Percentiles rank a stretch among this genome's conserved stretches.
phyloP scores from a whole-genome alignment of 805 yeast genomes.

The Wickerhamiella sergipiensis region DNA sequence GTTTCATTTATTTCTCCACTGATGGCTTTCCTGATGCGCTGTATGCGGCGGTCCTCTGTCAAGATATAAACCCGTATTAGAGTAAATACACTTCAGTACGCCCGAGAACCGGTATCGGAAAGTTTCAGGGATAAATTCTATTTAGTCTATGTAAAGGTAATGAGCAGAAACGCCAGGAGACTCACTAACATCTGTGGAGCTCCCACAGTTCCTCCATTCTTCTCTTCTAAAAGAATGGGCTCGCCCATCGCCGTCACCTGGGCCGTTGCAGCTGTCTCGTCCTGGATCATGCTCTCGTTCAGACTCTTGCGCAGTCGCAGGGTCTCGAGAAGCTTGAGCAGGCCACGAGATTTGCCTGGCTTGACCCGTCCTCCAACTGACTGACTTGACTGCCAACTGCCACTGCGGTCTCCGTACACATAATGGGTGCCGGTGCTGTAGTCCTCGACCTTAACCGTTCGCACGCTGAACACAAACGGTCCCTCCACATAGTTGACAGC shows the following conservation, averaged over 20 bases:
- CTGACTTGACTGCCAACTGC: conserved; percentile 28
- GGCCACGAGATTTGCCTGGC: conserved; percentile 27
- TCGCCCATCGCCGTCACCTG: not conserved
- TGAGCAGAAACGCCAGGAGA: not conserved
- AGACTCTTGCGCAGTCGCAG: not conserved
- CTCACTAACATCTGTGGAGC: not conserved
- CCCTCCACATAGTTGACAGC: conserved; percentile 32
- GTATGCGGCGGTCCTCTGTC: too few relatives aligned
- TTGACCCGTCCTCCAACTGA: conserved; percentile 37
- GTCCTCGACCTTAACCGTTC: conserved; percentile 44
- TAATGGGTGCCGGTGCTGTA: conserved; percentile 37
- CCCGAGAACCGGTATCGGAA: too few relatives aligned
- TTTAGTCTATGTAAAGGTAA: not conserved
- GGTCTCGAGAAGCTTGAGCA: conserved; percentile 6
- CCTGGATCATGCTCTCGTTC: not conserved
- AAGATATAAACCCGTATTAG: too few relatives aligned
- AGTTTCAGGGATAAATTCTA: too few relatives aligned
- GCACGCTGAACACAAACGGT: conserved; percentile 47
- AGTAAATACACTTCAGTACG: too few relatives aligned
- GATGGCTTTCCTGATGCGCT: too few relatives aligned
- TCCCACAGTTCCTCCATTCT: not conserved
- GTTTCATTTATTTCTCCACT: too few relatives aligned
- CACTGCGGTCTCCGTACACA: conserved; percentile 29
- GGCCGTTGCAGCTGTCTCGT: not conserved
- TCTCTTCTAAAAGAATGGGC: not conserved